A percentile compares a stretch with the other conserved stretches of the same genome.
Conservation (phyloP, 1,284 basidiomycete genomes). For the Pseudozyma hubeiensis region DNA sequence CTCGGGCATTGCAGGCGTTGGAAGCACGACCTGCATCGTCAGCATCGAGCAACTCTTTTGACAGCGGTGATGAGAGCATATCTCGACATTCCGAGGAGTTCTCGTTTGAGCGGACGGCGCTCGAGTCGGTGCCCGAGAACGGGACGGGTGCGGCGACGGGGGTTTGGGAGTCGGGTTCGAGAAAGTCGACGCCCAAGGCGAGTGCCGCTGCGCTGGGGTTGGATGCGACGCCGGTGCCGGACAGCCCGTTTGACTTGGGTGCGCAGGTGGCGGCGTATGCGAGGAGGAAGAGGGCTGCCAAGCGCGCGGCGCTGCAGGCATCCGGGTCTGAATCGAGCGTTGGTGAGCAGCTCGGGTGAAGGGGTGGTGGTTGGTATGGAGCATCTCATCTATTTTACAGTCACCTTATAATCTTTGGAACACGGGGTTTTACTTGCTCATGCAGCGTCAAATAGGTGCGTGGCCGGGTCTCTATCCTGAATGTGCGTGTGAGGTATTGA, state of each 20-base stretch:
- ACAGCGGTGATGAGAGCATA: slow-evolving; percentile 22
- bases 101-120: slow-evolving; percentile 40
- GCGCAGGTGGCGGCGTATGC: slow-evolving; percentile 49
- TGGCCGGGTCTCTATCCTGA: too few relatives aligned
- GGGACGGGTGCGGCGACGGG: slow-evolving; percentile 12
- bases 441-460: too few relatives aligned
- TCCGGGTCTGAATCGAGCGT: slow-evolving; percentile 17
- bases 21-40: slow-evolving; percentile 23
- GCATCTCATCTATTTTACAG: too few relatives aligned
- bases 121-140: slow-evolving; percentile 41
- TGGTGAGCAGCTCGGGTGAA: not conserved
- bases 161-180: slow-evolving; percentile 22
- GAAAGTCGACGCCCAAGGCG: slow-evolving; percentile 34
- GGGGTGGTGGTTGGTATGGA: not conserved
- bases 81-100: slow-evolving; percentile 34
- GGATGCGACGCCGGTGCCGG: slow-evolving; percentile 13
- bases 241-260: slow-evolving; percentile 44
- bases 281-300: slow-evolving; percentile 29
- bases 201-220: slow-evolving; percentile 12
- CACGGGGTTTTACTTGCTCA: too few relatives aligned
- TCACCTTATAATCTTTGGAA: too few relatives aligned
- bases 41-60: slow-evolving; percentile 18
- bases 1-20: slow-evolving; percentile 29
- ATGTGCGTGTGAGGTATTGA: not conserved
- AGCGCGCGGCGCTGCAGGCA: slow-evolving; percentile 26